These are phyloP conservation scores for Solanum hybrid DNA, from an alignment of 305 asterid genomes.

Conservation along the genomic window DNA sequence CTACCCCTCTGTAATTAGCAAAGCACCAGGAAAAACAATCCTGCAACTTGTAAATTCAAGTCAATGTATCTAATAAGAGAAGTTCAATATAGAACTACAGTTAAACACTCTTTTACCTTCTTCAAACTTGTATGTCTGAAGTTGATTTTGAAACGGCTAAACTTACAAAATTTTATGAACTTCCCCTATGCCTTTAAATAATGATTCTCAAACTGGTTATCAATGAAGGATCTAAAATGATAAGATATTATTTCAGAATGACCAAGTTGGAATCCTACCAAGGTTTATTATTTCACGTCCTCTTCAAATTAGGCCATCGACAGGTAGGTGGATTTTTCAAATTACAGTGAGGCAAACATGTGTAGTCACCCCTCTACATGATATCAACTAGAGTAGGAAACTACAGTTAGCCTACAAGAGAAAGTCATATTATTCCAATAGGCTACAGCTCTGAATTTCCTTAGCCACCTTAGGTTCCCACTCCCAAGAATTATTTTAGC, in stretches of 20 bases:
- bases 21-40: background rate
- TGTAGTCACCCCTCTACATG: background rate
- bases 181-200: background rate
- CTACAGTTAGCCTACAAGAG: background rate
- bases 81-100: background rate
- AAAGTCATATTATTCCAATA: background rate
- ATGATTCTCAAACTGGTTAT: background rate
- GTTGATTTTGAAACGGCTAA: background rate
- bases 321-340: background rate
- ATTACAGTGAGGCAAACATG: background rate
- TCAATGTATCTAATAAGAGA: background rate
- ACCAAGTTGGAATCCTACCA: background rate
- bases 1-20: background rate
- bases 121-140: background rate
- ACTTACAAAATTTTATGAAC: background rate
- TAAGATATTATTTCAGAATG: background rate
- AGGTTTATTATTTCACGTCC: background rate
- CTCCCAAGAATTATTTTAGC: background rate
- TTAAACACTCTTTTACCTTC: background rate
- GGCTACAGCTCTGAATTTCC: background rate
- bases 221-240: background rate
- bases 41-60: conserved; percentile 1
- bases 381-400: background rate
- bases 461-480: background rate
- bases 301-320: background rate